Evolutionary conservation across 2,329 filamentous ascomycete genomes (phyloP), one percentile per base, ranked within the genome.

Genomic region (Fusarium domesticum): DNA sequence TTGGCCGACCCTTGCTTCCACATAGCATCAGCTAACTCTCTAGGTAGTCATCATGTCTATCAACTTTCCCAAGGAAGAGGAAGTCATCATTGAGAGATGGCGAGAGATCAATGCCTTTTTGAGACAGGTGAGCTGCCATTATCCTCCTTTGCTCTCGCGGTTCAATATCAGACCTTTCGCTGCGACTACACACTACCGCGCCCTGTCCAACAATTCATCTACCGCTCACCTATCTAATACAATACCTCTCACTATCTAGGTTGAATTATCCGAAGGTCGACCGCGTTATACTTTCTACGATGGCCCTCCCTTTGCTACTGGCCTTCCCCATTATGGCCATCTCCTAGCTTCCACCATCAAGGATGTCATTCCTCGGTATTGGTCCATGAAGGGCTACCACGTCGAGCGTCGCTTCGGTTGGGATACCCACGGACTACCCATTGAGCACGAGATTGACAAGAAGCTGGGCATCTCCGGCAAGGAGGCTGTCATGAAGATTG

Each of bases 381-480:
- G 91, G 89, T 90, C 90, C 39, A 96, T 96, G 91, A 95, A 95
- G 66, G 92, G 92, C 14, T 88, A 84, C 64, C 87, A 95, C 72
- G 91, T 96, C 40, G 89, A 93, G 73, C 81, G 92, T 54, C 81
- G 91, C 47, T 96, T 96, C 57, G 92, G 92, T 41, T 96, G 92
- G 92, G 92, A 96, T 49, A 84, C 91, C 2, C 92, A 96, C 64
- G 92, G 92, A 49, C 77, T 97, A 41, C 92, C 92, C 14, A 93
- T 97, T 57, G 92, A 97, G 72, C 89, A 95, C 67, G 92, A 96
- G 71, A 96, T 96, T 63, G 92, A 96, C 75, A 96, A 96, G 78
- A 92, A 92, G 70, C 76, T 95, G 54, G 87, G 88, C 32, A 91
- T 96, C 62, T 88, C 87, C 55, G 89, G 89, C 43, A 87, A 88